Evolutionary conservation across 164 flowering plant species (phyloP).

Genomic region (Nymphaea colorata): DNA sequence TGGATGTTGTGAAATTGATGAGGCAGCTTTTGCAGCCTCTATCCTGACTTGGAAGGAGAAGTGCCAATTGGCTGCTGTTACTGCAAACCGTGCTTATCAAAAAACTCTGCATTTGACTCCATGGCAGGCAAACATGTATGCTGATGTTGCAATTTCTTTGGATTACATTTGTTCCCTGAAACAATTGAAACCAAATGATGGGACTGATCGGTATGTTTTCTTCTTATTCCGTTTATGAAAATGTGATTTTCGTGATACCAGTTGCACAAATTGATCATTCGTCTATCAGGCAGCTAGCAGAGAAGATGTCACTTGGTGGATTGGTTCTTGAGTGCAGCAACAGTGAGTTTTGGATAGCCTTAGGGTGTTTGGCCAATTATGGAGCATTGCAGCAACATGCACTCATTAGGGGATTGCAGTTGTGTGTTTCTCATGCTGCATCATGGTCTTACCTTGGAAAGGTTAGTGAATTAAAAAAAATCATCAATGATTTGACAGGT

Average conservation of each 20-base stretch:
- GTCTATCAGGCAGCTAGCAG: slow-evolving; percentile 60
- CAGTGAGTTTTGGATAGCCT: slow-evolving; percentile 67
- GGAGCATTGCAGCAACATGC: slow-evolving; percentile 77
- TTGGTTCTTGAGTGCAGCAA: slow-evolving; percentile 73
- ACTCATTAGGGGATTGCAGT: slow-evolving; percentile 74
- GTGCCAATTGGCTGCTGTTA: slow-evolving; percentile 38
- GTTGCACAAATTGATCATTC: slow-evolving; percentile 7
- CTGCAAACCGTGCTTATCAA: slow-evolving; percentile 67
- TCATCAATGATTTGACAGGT: no score
- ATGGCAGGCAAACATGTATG: slow-evolving; percentile 75
- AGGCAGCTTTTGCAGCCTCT: slow-evolving; percentile 39
- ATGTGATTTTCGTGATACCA: neutral
- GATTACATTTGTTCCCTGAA: slow-evolving; percentile 40
- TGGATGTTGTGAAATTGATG: slow-evolving; percentile 15
- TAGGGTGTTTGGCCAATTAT: slow-evolving; percentile 62
- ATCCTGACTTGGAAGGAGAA: slow-evolving; percentile 48
- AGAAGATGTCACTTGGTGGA: slow-evolving; percentile 87
- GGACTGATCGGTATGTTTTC: slow-evolving; percentile 37
- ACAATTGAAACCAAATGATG: slow-evolving; percentile 17
- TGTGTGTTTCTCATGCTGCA: slow-evolving; percentile 78
- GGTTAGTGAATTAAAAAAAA: slow-evolving; percentile 21
- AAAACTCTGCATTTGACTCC: slow-evolving; percentile 87
- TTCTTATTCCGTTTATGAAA: neutral
- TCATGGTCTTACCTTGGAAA: slow-evolving; percentile 96
- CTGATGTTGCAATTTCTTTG: slow-evolving; percentile 60